A percentile compares a stretch with the other conserved stretches of the same genome.
phyloP scores from a whole-genome alignment of 257 asterid genomes.

The Echites panduratus region DNA sequence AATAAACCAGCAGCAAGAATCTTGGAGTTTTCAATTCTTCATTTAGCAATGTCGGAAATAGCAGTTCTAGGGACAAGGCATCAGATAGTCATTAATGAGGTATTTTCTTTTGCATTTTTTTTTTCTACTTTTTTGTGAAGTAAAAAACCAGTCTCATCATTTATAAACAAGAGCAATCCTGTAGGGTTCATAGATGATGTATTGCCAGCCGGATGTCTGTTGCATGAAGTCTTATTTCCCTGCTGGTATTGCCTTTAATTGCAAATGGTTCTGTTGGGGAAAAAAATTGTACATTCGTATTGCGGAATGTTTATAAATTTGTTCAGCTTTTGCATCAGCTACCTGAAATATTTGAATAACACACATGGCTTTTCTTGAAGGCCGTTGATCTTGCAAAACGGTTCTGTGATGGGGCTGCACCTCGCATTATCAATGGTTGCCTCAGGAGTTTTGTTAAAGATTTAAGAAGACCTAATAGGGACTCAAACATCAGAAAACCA shows the following conservation, averaged over 20 bases:
- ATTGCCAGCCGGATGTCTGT: not conserved
- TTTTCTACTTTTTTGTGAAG: not conserved
- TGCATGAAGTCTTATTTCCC: not conserved
- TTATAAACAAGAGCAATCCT: not conserved
- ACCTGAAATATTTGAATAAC: not conserved
- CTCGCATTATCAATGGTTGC: conserved; percentile 86
- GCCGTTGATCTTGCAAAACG: conserved; percentile 97
- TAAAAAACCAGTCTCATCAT: not conserved
- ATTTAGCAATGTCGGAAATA: conserved; percentile 92
- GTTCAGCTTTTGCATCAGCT: not conserved
- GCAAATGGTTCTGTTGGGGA: not conserved
- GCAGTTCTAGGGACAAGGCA: conserved; percentile 77
- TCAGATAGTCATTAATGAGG: conserved; percentile 94
- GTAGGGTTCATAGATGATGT: not conserved
- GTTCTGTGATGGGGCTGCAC: conserved; percentile 95
- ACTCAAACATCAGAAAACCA: not conserved
- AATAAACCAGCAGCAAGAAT: conserved; percentile 77
- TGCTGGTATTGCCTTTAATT: not conserved
- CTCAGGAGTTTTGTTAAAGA: conserved; percentile 62
- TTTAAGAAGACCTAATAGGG: conserved; percentile 21
- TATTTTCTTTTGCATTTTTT: conserved; percentile 20
- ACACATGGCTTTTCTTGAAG: conserved; percentile 30
- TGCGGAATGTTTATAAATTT: not conserved
- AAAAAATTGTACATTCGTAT: not conserved
- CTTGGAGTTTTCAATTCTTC: conserved; percentile 83